A percentile compares a stretch with the other conserved stretches of the same genome.
phyloP scores from a whole-genome alignment of 768 basidiomycete species.

The Auriscalpium orientale region DNA sequence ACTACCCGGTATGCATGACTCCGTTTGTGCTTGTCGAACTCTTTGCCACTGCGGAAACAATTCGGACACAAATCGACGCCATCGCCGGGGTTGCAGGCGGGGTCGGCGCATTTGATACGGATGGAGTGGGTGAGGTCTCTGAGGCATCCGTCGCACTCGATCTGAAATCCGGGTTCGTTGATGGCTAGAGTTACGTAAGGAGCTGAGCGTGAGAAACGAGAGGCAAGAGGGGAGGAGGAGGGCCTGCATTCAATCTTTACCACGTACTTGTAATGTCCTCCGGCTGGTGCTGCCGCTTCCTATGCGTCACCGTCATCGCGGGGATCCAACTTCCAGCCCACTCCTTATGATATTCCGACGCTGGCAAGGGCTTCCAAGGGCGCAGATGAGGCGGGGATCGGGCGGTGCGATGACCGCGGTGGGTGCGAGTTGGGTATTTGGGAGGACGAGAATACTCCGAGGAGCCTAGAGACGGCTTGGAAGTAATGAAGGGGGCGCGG shows the following conservation, averaged over 20 bases:
- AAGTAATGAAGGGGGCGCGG: no score
- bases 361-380: no score
- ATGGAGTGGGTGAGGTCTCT: slow-evolving; percentile 94
- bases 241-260: slow-evolving; percentile 6
- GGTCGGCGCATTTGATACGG: slow-evolving; percentile 92
- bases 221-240: slow-evolving; percentile 8
- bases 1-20: slow-evolving; percentile 89
- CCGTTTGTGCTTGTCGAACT: slow-evolving; percentile 78
- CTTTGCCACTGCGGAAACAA: slow-evolving; percentile 90
- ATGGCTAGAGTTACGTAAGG: slow-evolving; percentile 43
- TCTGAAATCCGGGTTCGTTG: slow-evolving; percentile 76
- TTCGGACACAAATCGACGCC: slow-evolving; percentile 90
- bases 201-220: slow-evolving; percentile 21
- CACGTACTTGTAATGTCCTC: slow-evolving; percentile 59
- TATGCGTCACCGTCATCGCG: slow-evolving; percentile 58
- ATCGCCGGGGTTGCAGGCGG: slow-evolving; percentile 59
- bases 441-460: no score
- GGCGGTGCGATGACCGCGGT: no score
- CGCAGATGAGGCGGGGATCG: no score
- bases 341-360: background rate
- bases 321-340: background rate
- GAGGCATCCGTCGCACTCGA: slow-evolving; percentile 76
- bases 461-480: no score
- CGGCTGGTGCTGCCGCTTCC: slow-evolving; percentile 54
- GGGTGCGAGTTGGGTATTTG: no score